Conservation (phyloP, 225 moss, liverwort and hornwort genomes). For the Lunularia cruciata region DNA sequence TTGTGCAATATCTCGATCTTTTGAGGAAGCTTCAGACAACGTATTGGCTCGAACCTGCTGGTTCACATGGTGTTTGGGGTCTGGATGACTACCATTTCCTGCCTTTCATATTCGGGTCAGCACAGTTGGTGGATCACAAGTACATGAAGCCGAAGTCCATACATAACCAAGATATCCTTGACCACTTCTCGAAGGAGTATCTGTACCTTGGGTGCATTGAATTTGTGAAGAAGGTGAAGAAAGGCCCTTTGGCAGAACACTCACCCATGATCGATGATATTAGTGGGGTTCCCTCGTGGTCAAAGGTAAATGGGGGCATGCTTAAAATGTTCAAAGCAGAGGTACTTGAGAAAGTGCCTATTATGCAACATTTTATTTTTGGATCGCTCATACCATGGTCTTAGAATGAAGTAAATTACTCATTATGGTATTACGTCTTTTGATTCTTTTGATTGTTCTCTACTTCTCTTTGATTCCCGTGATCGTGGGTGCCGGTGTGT, state of each 20-base stretch:
- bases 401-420: slow-evolving; percentile 30
- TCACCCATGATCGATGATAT: slow-evolving; percentile 98
- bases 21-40: slow-evolving; percentile 96
- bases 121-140: slow-evolving; percentile 92
- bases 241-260: slow-evolving; percentile 87
- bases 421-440: background rate
- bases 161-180: slow-evolving; percentile 85
- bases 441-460: too few relatives aligned
- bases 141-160: slow-evolving; percentile 99
- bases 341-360: slow-evolving; percentile 94
- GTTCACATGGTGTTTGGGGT: slow-evolving; percentile 99
- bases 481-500: too few relatives aligned
- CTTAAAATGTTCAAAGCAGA: slow-evolving; percentile 99
- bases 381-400: slow-evolving; percentile 92
- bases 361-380: slow-evolving; percentile 99
- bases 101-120: slow-evolving; percentile 90
- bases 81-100: slow-evolving; percentile 97
- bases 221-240: slow-evolving; percentile 94
- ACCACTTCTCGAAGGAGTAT: slow-evolving; percentile 82
- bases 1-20: slow-evolving; percentile 79
- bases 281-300: slow-evolving; percentile 85
- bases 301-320: slow-evolving; percentile 93
- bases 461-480: too few relatives aligned
- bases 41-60: slow-evolving; percentile 98
- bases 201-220: slow-evolving; percentile 86